Evolutionary conservation across 768 basidiomycete species (phyloP).

Genomic region (Hypholoma sublateritium): DNA sequence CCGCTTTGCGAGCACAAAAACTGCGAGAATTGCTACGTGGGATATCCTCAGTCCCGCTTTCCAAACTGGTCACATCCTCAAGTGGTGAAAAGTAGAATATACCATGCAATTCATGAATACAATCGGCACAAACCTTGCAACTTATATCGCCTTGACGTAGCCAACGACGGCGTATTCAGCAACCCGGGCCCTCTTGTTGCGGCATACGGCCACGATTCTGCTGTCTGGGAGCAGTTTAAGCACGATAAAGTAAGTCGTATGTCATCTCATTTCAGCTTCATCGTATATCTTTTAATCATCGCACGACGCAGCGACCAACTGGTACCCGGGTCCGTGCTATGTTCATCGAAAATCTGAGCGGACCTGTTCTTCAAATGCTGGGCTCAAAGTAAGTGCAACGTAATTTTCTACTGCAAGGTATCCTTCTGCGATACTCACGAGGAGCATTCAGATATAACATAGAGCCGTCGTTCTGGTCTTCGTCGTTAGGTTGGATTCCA

Average conservation of each 20-base stretch:
- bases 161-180: conserved; percentile 35
- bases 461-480: conserved; percentile 70
- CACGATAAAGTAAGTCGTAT: conserved; percentile 26
- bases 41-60: conserved; percentile 46
- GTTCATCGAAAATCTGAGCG: conserved; percentile 53
- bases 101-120: conserved; percentile 34
- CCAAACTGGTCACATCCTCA: conserved; percentile 57
- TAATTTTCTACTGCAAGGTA: conserved; percentile 4
- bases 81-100: conserved; percentile 39
- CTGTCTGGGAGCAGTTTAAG: conserved; percentile 38
- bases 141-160: conserved; percentile 42
- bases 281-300: not conserved
- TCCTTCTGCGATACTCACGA: conserved; percentile 48
- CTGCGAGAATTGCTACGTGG: conserved; percentile 39
- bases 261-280: conserved; percentile 8
- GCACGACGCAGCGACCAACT: conserved; percentile 28
- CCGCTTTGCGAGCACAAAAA: conserved; percentile 32
- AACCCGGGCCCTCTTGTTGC: conserved; percentile 26
- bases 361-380: conserved; percentile 58
- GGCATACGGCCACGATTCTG: conserved; percentile 23
- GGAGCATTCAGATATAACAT: conserved; percentile 43
- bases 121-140: conserved; percentile 23
- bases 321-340: conserved; percentile 47
- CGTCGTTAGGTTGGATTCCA: conserved; percentile 67
- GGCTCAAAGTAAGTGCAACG: conserved; percentile 48